Base-by-base conservation (phyloP, 2,329 filamentous ascomycete species). In the Fusarium sp. region DNA sequence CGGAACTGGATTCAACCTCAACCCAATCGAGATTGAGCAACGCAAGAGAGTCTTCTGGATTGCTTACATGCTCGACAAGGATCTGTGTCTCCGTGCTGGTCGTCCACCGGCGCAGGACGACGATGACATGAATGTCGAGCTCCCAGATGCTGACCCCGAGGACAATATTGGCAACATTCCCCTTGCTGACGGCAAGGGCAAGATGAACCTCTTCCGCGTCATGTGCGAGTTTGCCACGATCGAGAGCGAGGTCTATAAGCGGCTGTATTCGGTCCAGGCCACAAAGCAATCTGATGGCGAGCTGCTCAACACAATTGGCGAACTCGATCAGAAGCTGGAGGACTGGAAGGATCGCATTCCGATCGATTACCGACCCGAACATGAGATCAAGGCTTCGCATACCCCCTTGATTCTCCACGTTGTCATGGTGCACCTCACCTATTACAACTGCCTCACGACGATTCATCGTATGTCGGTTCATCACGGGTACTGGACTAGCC, bases 391-490 rank as follows among this genome's bases (percentile, higher is more conserved):
- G 82, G 94, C 95, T 1, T 93, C 93, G 0, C 95, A 98, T 81
- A 97, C 95, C 1, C 95, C 96, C 1, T 87, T 98, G n/a, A 95
- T 98, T 22, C 87, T 99, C 22, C 96, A 98, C 75, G 91, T 99
- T 62, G 95, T 98, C 70, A 94, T 98, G 81, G 86, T 99, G 67
- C 97, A 99, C 82, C 97, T 99, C 79, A 93, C 95, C 2, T 99
- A 99, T 83, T 98, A 98, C 86, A 99, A 99, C 82, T 98, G 95
- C 78, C 85, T 99, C 61, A 98, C 96, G 1, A 99, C 97, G 0
- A 98, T 99, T 73, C 97, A 99, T 82, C 94, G 97, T 61, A 99
- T 98, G 97, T 97, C 95, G 47, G 94, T 98, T 33, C 97, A 98
- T 78, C 95, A 98, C 80, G 97, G 97, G 15, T 98, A 98, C 84